Evolutionary conservation across 1,284 basidiomycete species (phyloP).

Genomic region (Thelephora terrestris): DNA sequence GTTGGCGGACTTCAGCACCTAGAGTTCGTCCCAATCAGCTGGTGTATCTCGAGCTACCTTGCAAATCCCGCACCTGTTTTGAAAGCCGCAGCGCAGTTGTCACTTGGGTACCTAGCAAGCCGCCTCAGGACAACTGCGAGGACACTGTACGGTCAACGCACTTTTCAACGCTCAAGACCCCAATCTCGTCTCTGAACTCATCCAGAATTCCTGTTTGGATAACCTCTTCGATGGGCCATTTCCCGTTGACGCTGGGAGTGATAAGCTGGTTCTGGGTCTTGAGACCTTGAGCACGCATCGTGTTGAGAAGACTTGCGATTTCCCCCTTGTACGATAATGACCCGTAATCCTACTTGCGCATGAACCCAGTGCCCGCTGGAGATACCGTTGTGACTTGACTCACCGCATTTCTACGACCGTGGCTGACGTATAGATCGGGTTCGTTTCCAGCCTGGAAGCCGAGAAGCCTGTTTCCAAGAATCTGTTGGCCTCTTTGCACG

Average conservation of each 20-base stretch:
- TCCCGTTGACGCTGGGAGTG: constrained; percentile 45
- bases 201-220: constrained; percentile 51
- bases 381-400: neutral
- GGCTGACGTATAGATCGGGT: constrained; percentile 37
- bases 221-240: constrained; percentile 42
- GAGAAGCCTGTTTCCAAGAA: constrained; percentile 32
- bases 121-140: neutral
- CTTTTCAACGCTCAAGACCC: constrained; percentile 47
- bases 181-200: constrained; percentile 34
- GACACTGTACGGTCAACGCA: constrained; percentile 15
- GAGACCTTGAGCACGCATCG: constrained; percentile 31
- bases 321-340: constrained; percentile 19
- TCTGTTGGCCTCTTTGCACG: constrained; percentile 32
- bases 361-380: neutral
- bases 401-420: neutral
- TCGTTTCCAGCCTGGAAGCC: constrained; percentile 46
- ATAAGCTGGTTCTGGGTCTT: constrained; percentile 40
- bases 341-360: neutral
- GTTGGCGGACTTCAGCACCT: constrained; percentile 20
- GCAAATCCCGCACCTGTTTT: constrained; percentile 23
- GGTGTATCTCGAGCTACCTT: too few relatives aligned
- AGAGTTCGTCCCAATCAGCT: too few relatives aligned
- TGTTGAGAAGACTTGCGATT: constrained; percentile 28
- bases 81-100: constrained; percentile 54
- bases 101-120: constrained; percentile 31